These are phyloP conservation scores for Tricholoma flavovirens DNA, from an alignment of 768 basidiomycete genomes.

Conservation along the genomic window DNA sequence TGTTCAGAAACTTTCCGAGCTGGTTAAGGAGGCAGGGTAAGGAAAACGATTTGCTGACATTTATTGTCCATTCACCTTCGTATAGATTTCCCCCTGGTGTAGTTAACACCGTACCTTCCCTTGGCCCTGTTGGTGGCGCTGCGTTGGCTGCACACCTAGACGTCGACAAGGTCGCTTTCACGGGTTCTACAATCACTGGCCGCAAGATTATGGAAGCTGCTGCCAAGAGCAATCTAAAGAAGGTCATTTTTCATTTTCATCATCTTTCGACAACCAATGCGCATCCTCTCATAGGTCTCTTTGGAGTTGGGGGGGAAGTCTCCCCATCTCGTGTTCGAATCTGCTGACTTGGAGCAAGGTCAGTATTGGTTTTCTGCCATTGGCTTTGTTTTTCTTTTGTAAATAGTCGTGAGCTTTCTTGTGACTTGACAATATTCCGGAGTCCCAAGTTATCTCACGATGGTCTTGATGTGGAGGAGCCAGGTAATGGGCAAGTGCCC, in stretches of 20 bases:
- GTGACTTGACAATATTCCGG: background rate
- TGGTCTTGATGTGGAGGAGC: background rate
- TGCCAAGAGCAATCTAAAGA: slow-evolving; percentile 91
- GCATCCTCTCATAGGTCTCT: slow-evolving; percentile 50
- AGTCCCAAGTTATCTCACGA: background rate
- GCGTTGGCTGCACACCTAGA: slow-evolving; percentile 77
- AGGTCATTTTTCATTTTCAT: slow-evolving; percentile 36
- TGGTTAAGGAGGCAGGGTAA: slow-evolving; percentile 81
- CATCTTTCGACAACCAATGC: slow-evolving; percentile 4
- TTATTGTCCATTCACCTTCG: slow-evolving; percentile 8
- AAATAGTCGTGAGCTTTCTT: background rate
- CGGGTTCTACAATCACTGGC: slow-evolving; percentile 87
- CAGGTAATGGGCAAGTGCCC: background rate
- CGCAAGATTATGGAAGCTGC: slow-evolving; percentile 89
- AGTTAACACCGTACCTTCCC: slow-evolving; percentile 80
- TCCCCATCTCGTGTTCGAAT: slow-evolving; percentile 84
- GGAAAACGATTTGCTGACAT: slow-evolving; percentile 10
- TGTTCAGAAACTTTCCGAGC: slow-evolving; percentile 70
- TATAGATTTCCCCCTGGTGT: slow-evolving; percentile 86
- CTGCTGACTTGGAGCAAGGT: slow-evolving; percentile 88
- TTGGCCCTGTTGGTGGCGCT: slow-evolving; percentile 78
- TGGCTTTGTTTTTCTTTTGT: background rate
- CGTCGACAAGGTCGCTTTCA: slow-evolving; percentile 95
- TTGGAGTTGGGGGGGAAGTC: slow-evolving; percentile 95
- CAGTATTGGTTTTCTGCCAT: slow-evolving; percentile 10